Conservation (phyloP, 345 rosid genomes). For the Bruguiera sexangula region DNA sequence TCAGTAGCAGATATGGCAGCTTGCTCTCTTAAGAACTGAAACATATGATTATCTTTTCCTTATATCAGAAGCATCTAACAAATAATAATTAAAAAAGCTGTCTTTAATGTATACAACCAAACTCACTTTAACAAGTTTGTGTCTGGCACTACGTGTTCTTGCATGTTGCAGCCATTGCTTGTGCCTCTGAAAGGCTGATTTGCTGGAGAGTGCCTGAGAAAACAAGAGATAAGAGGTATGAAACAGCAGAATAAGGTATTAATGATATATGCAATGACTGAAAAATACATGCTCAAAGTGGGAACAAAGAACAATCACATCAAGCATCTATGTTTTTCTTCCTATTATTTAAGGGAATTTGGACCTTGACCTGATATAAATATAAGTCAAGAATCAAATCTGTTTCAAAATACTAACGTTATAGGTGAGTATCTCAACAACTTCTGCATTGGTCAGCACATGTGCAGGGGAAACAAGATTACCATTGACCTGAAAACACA, state of each 20-base stretch:
- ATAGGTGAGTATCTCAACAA: constrained; percentile 93
- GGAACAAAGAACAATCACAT: background rate
- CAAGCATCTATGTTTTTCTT: background rate
- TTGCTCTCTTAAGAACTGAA: constrained; percentile 91
- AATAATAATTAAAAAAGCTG: background rate
- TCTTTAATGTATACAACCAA: background rate
- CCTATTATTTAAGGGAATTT: background rate
- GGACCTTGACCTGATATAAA: background rate
- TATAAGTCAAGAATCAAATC: background rate
- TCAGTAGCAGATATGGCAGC: constrained; percentile 74
- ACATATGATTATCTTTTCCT: constrained; percentile 21
- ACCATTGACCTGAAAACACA: constrained; percentile 80
- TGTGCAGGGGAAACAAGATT: constrained; percentile 84
- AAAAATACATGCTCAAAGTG: background rate
- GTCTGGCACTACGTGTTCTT: constrained; percentile 82
- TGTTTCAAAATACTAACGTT: constrained; percentile 48
- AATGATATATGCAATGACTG: background rate
- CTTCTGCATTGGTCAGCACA: constrained; percentile 92
- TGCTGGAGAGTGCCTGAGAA: constrained; percentile 75
- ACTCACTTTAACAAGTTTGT: constrained; percentile 80
- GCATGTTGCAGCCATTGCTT: constrained; percentile 89
- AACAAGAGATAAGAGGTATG: background rate
- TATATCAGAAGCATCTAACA: constrained; percentile 2
- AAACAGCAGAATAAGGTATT: background rate
- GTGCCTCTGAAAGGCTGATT: constrained; percentile 81